A percentile compares a stretch with the other conserved stretches of the same genome.
Conservation (phyloP, 768 basidiomycete species). For the Dioszegia hungarica region DNA sequence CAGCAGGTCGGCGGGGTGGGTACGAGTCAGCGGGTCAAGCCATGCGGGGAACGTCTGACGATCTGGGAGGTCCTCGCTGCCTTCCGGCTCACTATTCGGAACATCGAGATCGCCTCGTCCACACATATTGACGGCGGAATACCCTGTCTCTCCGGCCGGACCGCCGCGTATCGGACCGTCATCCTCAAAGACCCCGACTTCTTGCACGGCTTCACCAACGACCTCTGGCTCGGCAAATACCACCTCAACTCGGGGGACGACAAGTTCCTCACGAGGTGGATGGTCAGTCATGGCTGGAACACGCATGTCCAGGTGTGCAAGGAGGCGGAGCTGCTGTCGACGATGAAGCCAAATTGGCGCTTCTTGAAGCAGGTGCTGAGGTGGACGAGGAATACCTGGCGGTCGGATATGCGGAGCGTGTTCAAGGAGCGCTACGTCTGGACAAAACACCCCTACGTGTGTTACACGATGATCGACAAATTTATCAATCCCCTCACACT, state of each 20-base stretch:
- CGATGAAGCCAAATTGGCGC: constrained; percentile 96
- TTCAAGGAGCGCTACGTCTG: constrained; percentile 85
- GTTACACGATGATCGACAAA: constrained; percentile 75
- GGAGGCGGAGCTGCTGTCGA: constrained; percentile 67
- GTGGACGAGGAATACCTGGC: constrained; percentile 93
- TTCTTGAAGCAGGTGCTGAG: constrained; percentile 89
- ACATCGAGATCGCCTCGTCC: constrained; percentile 82
- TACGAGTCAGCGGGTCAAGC: constrained; percentile 81
- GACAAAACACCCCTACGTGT: constrained; percentile 76
- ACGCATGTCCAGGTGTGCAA: constrained; percentile 65
- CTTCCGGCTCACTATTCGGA: constrained; percentile 85
- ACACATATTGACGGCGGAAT: constrained; percentile 91
- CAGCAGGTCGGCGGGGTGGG: constrained; percentile 89
- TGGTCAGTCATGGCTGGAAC: constrained; percentile 91
- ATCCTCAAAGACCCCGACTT: constrained; percentile 94
- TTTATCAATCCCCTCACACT: constrained; percentile 61
- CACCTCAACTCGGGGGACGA: constrained; percentile 91
- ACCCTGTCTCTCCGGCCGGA: constrained; percentile 86
- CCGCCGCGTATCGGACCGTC: constrained; percentile 87
- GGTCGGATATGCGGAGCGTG: constrained; percentile 77
- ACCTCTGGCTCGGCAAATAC: constrained; percentile 89
- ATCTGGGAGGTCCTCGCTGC: constrained; percentile 95
- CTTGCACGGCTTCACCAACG: constrained; percentile 85
- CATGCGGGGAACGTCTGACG: constrained; percentile 71
- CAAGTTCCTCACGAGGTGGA: constrained; percentile 92